Evolutionary conservation across 257 asterid genomes (phyloP).

Genomic region (Solanum peruvianum): DNA sequence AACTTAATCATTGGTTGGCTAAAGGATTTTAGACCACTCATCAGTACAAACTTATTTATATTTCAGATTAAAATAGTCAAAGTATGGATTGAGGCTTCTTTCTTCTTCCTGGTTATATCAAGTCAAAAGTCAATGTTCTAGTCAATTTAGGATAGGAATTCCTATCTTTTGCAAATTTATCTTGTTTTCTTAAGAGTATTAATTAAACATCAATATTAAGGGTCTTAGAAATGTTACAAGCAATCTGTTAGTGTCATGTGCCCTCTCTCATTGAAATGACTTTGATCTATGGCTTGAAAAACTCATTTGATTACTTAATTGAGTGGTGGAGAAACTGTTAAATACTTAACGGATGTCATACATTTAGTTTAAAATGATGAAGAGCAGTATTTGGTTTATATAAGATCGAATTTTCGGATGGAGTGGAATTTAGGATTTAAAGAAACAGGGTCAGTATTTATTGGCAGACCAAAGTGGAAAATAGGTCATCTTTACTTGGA

Average conservation of each 20-base stretch:
- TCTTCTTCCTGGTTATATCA: not conserved
- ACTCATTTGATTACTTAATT: not conserved
- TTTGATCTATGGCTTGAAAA: not conserved
- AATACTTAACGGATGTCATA: not conserved
- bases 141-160: not conserved
- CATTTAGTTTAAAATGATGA: not conserved
- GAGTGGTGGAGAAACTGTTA: not conserved
- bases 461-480: not conserved
- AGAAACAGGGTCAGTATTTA: not conserved
- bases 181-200: not conserved
- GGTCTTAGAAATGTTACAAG: not conserved
- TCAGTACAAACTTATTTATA: not conserved
- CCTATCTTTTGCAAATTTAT: not conserved
- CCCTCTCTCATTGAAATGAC: not conserved
- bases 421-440: not conserved
- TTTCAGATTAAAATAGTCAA: not conserved
- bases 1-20: not conserved
- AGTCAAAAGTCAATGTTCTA: not conserved
- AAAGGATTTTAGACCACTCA: not conserved
- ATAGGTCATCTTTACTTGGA: not conserved
- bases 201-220: not conserved
- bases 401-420: not conserved
- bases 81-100: not conserved
- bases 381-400: not conserved
- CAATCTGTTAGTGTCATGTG: not conserved